Base-by-base conservation (phyloP, 345 rosid genomes). In the Pelargonium nanum region DNA sequence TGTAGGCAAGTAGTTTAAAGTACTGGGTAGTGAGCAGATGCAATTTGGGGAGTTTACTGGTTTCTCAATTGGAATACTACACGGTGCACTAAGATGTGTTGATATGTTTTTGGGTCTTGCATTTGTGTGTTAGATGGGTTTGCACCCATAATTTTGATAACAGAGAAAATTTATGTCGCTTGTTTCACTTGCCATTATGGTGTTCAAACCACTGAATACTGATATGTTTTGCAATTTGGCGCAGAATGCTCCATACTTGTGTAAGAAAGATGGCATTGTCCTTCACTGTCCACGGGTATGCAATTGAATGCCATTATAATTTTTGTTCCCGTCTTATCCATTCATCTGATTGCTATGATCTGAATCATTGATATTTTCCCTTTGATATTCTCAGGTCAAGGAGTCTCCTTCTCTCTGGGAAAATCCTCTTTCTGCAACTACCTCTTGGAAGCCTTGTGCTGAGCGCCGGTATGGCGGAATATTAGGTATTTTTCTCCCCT, bases 401-500 rank as follows among this genome's bases (percentile, higher is more conserved):
- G 99, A 94, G 73, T 59, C 88, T 51, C 73, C 99, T 72, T 94
- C 99, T 19, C 96, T 92, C 0, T 94, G 99, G 99, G 85, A 85
- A 72, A 94, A 94, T 79, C 99, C 99, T 45, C 67, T 67, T 66
- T 88, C 99, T 53, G 85, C 99, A 23, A 94, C 99, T 57, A 90
- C 95, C 57, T 94, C 97, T 53, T 94, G 99, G 99, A 94, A 88
- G 78, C 96, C 99, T 68, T 94, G 99, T 64, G 97, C 97, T 23
- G 99, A 90, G 76, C 93, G 91, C n/a, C 91, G 70, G 19, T 64
- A 61, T 68, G 83, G 84, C 72, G 97, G 90, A 59, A 63, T 88
- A 68, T 90, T 96, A 65, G 91, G 97, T 88, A 73, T 40, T 40
- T 40, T 40, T 17, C 15, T 40, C 48, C 48, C 48, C 48, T 40